Evolutionary conservation across 805 yeast species (phyloP).

Genomic region (Ogataea ramenticola): DNA sequence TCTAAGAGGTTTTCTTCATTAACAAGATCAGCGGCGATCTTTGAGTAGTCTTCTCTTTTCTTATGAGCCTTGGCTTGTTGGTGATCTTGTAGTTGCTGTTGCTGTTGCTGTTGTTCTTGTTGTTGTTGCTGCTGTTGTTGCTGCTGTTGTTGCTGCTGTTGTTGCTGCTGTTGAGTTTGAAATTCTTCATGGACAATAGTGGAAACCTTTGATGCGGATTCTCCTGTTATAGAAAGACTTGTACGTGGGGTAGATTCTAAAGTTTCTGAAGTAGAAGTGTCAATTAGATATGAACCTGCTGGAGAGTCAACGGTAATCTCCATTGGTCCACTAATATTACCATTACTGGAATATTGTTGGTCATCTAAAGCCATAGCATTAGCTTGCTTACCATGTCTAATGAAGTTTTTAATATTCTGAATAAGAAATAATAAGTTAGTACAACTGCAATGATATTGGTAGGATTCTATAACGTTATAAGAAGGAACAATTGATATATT

Average conservation of each 20-base stretch:
- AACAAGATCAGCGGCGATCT: constrained; percentile 26
- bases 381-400: constrained; percentile 36
- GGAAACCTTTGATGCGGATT: too few species aligned
- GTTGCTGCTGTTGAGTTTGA: too few species aligned
- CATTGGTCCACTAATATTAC: too few species aligned
- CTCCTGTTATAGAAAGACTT: not conserved
- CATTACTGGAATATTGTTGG: not conserved
- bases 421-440: too few species aligned
- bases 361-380: constrained; percentile 8
- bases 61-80: not conserved
- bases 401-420: constrained; percentile 34
- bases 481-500: too few species aligned
- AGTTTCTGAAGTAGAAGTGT: constrained; percentile 1
- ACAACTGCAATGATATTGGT: too few species aligned
- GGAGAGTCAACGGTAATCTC: too few species aligned
- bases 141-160: too few species aligned
- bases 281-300: too few species aligned
- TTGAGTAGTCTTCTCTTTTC: constrained; percentile 16
- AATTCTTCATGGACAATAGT: too few species aligned
- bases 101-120: constrained; percentile 1
- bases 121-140: too few species aligned
- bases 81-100: not conserved
- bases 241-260: not conserved
- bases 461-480: too few species aligned
- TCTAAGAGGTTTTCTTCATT: constrained; percentile 22